Percentiles rank a stretch among this genome's conserved stretches.
phyloP scores from a whole-genome alignment of 2,329 filamentous ascomycete genomes.

The Cladophialophora exuberans region DNA sequence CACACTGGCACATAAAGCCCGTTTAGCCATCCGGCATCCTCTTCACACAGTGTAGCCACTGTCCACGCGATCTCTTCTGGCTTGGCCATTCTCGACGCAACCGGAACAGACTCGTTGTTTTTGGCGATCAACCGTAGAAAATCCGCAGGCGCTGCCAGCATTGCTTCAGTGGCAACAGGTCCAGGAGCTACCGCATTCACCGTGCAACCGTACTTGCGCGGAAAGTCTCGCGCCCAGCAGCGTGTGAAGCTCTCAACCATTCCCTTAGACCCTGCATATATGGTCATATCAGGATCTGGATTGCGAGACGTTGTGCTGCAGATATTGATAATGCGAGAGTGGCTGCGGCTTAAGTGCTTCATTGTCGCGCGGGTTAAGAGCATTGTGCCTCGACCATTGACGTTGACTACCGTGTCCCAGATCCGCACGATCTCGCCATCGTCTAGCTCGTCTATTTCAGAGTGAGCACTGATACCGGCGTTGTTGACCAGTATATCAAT shows the following conservation, averaged over 20 bases:
- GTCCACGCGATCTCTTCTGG: conserved; percentile 53
- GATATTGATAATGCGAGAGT: conserved; percentile 50
- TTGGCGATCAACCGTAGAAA: conserved; percentile 49
- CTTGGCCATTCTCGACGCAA: conserved; percentile 46
- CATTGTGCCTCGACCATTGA: conserved; percentile 23
- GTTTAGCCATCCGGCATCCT: conserved; percentile 54
- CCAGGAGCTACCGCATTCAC: conserved; percentile 39
- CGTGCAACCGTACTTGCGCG: conserved; percentile 37
- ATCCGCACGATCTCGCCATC: background rate
- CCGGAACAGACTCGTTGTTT: conserved; percentile 50
- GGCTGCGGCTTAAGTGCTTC: conserved; percentile 42
- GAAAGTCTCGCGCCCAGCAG: conserved; percentile 43
- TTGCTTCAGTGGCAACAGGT: conserved; percentile 35
- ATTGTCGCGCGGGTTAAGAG: conserved; percentile 39
- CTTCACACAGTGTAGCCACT: conserved; percentile 51
- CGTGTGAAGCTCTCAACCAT: conserved; percentile 53
- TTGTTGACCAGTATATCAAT: conserved; percentile 42
- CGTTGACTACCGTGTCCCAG: conserved; percentile 16
- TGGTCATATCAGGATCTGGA: conserved; percentile 41
- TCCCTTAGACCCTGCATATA: conserved; percentile 55
- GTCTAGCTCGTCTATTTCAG: conserved; percentile 40
- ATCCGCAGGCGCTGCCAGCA: conserved; percentile 42
- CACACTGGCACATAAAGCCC: conserved; percentile 43
- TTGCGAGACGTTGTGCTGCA: conserved; percentile 42
- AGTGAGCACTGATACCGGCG: conserved; percentile 43